Evolutionary conservation across 495 filamentous ascomycete genomes (phyloP), one percentile per base, ranked within the genome.

Genomic region (Schizothecium vesticola): DNA sequence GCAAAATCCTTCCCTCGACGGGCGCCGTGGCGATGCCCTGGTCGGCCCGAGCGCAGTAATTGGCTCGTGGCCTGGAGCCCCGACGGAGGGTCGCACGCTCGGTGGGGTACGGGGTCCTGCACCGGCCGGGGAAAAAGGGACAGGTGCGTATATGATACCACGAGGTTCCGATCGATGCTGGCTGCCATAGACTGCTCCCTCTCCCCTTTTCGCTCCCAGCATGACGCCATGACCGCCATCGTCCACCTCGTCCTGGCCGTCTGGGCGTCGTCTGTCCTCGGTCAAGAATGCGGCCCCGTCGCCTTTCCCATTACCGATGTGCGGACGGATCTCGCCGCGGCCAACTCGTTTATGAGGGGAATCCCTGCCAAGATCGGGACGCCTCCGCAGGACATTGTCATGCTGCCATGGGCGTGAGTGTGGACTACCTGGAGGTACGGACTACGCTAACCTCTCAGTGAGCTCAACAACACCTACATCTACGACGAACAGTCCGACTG

Each of bases 381-480:
- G 1, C 73, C 71, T 19, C 43, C 67, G n/a, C 71, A 73, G 12
- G 29, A 67, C 33, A 71, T 75, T 21, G 64, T 75, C 0, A 19
- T 75, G 22, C 55, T 73, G 10, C 71, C 71, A 3, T 75, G 73
- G 71, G 61, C 69, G 68, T 73, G 26, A 61, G 71, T 73, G 12
- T 9, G 12, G 8, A 4, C 13, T 13, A 59, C 9, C 56, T 11
- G 5, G 21, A 24, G 8, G 8, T 3, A 22, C 2, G 19, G 21
- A 59, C 24, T 24, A 6, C 16, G 56, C 21, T 59, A 12, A 25
- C 22, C 21, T 12, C 3, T 10, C 25, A 73, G 69, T 26, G 71
- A 75, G 1, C 69, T 75, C 1, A 75, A 73, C 43, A 73, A 73
- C 4, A 71, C 73, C 10, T 73, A 68, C 56, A 68, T 75, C 36